A percentile compares a stretch with the other conserved stretches of the same genome.
These are phyloP conservation scores for Lentinula edodes DNA, from an alignment of 768 basidiomycete species.

Conservation along the genomic window DNA sequence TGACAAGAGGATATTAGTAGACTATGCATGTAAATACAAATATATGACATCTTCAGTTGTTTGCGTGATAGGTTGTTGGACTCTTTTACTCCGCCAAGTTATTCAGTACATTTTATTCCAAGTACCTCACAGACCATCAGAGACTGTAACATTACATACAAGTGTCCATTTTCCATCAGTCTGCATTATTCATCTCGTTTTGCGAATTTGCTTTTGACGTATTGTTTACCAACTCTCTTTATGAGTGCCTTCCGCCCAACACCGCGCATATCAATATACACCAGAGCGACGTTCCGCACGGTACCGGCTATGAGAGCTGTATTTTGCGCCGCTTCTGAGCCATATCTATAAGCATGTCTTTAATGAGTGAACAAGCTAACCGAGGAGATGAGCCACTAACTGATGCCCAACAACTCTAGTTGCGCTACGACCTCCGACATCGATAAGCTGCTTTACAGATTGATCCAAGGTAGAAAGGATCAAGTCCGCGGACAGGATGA, in stretches of 20 bases:
- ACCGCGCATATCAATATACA: constrained; percentile 73
- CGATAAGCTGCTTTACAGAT: constrained; percentile 47
- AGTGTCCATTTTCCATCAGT: too few relatives aligned
- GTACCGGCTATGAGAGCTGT: constrained; percentile 57
- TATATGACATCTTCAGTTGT: too few relatives aligned
- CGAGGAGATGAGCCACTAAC: constrained; percentile 22
- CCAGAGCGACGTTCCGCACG: constrained; percentile 65
- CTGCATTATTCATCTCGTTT: neutral
- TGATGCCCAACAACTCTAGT: constrained; percentile 52
- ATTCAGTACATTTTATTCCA: too few relatives aligned
- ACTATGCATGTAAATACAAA: too few relatives aligned
- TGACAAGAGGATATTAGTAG: too few relatives aligned
- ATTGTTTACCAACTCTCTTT: constrained; percentile 54
- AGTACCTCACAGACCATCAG: too few relatives aligned
- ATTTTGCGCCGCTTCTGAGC: constrained; percentile 55
- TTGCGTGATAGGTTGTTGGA: too few relatives aligned
- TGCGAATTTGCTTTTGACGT: constrained; percentile 34
- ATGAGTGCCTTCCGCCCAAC: constrained; percentile 67
- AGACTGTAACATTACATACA: too few relatives aligned
- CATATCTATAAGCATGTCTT: constrained; percentile 36
- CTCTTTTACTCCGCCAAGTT: too few relatives aligned
- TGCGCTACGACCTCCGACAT: constrained; percentile 41
- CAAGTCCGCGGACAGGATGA: constrained; percentile 61
- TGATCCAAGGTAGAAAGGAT: constrained; percentile 61
- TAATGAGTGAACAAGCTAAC: neutral